Evolutionary conservation across 148 eudicot species (phyloP).

Genomic region (Rhododendron molle): DNA sequence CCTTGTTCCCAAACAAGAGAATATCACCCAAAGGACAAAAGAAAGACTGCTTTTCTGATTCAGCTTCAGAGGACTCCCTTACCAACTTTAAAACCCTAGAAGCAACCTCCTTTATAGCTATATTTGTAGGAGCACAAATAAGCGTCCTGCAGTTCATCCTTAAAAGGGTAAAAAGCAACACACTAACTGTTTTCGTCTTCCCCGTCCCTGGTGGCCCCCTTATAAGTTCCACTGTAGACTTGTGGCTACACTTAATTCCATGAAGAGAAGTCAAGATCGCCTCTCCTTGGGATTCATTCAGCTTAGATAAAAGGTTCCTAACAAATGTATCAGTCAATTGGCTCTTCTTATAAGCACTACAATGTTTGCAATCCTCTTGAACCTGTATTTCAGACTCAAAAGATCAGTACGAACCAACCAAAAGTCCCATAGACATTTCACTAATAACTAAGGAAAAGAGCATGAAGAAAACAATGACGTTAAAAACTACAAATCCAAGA

Average conservation of each 20-base stretch:
- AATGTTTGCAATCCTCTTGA: slow-evolving; percentile 24
- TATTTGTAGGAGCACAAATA: slow-evolving; percentile 53
- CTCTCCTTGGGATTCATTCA: slow-evolving; percentile 41
- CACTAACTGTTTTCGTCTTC: slow-evolving; percentile 46
- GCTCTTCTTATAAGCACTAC: slow-evolving; percentile 14
- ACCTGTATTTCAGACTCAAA: slow-evolving; percentile 29
- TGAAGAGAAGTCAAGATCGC: slow-evolving; percentile 37
- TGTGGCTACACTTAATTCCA: slow-evolving; percentile 28
- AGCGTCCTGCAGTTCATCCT: slow-evolving; percentile 34
- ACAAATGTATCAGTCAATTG: slow-evolving; percentile 16
- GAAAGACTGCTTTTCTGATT: slow-evolving; percentile 7
- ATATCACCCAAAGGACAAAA: slow-evolving; percentile 42
- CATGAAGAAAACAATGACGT: neutral
- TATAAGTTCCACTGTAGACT: slow-evolving; percentile 39
- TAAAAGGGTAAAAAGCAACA: slow-evolving; percentile 31
- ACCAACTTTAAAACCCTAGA: slow-evolving; percentile 37
- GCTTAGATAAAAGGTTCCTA: slow-evolving; percentile 18
- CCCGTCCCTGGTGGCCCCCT: slow-evolving; percentile 77
- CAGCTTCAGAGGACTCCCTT: slow-evolving; percentile 24
- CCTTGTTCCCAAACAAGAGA: slow-evolving; percentile 55
- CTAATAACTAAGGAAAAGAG: neutral
- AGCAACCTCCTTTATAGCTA: slow-evolving; percentile 51
- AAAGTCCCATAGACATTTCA: neutral
- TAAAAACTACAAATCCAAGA: neutral
- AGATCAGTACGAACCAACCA: slow-evolving; percentile 5